Evolutionary conservation across 2,329 filamentous ascomycete genomes (phyloP).

Genomic region (Trichoderma lentiforme): DNA sequence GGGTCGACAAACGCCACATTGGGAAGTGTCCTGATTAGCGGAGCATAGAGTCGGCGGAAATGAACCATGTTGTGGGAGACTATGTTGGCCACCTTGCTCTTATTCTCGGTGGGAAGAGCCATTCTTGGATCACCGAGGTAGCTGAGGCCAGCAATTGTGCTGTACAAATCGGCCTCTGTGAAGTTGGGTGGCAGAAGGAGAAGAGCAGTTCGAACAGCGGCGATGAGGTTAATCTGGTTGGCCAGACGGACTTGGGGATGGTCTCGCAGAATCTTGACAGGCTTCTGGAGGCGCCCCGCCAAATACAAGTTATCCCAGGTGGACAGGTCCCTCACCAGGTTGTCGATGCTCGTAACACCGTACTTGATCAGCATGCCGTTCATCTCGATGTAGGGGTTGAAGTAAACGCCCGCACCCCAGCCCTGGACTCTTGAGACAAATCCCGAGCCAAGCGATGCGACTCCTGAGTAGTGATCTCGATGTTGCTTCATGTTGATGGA

Average conservation of each 20-base stretch:
- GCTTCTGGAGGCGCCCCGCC: conserved; percentile 94
- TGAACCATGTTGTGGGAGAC: conserved; percentile 87
- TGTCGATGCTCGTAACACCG: conserved; percentile 91
- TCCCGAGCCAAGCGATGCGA: conserved; percentile 80
- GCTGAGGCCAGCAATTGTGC: conserved; percentile 85
- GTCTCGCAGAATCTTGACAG: conserved; percentile 94
- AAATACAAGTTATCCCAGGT: conserved; percentile 95
- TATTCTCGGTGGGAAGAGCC: conserved; percentile 84
- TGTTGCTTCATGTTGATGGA: conserved; percentile 86
- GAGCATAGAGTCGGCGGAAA: conserved; percentile 87
- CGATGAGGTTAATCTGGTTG: conserved; percentile 93
- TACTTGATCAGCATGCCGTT: conserved; percentile 98
- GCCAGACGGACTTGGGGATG: conserved; percentile 88
- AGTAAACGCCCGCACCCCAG: conserved; percentile 93
- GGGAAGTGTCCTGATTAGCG: conserved; percentile 83
- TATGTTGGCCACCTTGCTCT: conserved; percentile 89
- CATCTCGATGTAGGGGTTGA: conserved; percentile 91
- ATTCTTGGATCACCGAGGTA: conserved; percentile 98
- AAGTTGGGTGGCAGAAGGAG: conserved; percentile 81
- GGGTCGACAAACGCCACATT: conserved; percentile 75
- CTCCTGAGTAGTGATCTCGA: conserved; percentile 84
- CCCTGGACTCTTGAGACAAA: conserved; percentile 85
- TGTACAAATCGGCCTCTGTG: conserved; percentile 83
- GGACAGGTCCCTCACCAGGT: conserved; percentile 78
- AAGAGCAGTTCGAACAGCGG: conserved; percentile 84